Conservation (phyloP, 805 yeast genomes). For the Torulaspora franciscae region DNA sequence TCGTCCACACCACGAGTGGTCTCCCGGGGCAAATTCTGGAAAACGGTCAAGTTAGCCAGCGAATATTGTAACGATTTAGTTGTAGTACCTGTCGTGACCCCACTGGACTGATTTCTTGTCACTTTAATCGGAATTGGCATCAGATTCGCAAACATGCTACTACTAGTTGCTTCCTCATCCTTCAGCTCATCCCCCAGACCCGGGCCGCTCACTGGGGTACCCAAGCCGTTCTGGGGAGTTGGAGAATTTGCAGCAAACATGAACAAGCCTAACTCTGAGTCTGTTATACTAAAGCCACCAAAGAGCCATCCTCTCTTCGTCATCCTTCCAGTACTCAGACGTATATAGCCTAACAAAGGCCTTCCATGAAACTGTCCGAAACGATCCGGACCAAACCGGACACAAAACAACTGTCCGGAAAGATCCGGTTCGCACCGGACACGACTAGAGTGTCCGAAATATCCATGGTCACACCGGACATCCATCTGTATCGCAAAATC, state of each 20-base stretch:
- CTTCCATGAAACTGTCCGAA: background rate
- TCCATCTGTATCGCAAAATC: background rate
- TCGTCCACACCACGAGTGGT: constrained; percentile 56
- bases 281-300: no score
- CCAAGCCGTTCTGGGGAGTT: constrained; percentile 12
- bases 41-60: constrained; percentile 30
- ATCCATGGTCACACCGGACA: background rate
- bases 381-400: background rate
- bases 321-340: background rate
- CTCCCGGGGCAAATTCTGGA: constrained; percentile 33
- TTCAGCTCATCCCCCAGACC: constrained; percentile 7
- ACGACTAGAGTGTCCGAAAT: background rate
- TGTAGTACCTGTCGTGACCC: constrained; percentile 11
- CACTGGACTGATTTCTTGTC: constrained; percentile 30
- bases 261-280: background rate
- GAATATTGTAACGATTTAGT: constrained; percentile 29
- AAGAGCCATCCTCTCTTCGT: no score
- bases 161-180: constrained; percentile 8
- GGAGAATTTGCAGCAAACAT: constrained; percentile 14
- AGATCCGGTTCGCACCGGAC: background rate
- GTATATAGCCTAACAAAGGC: background rate
- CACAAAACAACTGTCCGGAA: background rate
- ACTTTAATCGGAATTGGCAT: constrained; percentile 31
- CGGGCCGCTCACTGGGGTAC: constrained; percentile 5
- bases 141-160: constrained; percentile 24